Conservation (phyloP, 2,329 filamentous ascomycete genomes). For the Blastomyces gilchristii region DNA sequence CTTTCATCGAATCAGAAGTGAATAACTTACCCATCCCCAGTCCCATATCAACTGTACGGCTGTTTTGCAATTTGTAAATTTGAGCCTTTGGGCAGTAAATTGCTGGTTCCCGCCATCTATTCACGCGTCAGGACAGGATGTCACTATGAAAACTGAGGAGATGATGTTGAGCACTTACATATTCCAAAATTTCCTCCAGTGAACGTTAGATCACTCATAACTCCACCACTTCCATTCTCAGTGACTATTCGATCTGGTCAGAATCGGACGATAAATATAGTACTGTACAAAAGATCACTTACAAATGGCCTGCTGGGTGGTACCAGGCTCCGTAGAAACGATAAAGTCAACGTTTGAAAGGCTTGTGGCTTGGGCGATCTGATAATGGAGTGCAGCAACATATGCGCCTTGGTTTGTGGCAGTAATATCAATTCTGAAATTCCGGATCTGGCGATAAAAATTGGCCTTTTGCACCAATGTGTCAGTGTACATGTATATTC, state of each 20-base stretch:
- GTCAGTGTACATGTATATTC: background rate
- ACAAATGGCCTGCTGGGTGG: conserved; percentile 8
- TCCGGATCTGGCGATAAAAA: conserved; percentile 17
- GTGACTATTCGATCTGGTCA: background rate
- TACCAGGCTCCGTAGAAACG: background rate
- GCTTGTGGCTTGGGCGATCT: conserved; percentile 12
- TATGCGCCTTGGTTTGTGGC: conserved; percentile 30
- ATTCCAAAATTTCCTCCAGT: conserved; percentile 7
- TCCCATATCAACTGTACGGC: conserved; percentile 6
- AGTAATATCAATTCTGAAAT: conserved; percentile 21
- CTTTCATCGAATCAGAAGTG: too few species aligned
- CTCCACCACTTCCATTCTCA: conserved; percentile 8
- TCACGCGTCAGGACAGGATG: background rate
- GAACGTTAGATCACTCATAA: conserved; percentile 4
- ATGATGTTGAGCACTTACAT: background rate
- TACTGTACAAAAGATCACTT: background rate
- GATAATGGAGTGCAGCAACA: conserved; percentile 21
- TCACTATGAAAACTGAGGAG: background rate
- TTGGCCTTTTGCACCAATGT: conserved; percentile 10
- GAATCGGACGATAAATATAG: background rate
- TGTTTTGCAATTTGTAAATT: conserved; percentile 4
- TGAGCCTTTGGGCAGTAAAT: conserved; percentile 6
- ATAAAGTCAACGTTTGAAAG: conserved; percentile 7
- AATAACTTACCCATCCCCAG: conserved; percentile 7
- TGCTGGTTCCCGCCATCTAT: conserved; percentile 7